Evolutionary conservation across 441 rosid species (phyloP).

Genomic region (Syzygium malaccense): DNA sequence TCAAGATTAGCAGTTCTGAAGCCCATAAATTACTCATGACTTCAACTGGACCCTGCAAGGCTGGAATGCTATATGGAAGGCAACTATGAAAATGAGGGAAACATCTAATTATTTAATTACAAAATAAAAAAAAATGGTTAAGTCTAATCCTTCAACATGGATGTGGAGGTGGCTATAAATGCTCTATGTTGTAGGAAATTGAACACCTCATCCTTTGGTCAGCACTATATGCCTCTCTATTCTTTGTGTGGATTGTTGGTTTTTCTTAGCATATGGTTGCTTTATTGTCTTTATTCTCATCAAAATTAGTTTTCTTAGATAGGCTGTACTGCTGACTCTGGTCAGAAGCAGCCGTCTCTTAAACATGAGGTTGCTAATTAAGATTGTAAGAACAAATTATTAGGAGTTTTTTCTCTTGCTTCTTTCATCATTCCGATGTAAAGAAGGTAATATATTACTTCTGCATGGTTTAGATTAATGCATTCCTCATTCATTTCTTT

Average conservation of each 20-base stretch:
- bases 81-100: not conserved
- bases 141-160: not conserved
- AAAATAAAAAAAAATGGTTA: not conserved
- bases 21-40: not conserved
- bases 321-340: not conserved
- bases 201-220: not conserved
- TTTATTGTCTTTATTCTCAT: not conserved
- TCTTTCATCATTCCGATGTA: not conserved
- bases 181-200: not conserved
- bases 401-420: not conserved
- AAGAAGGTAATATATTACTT: not conserved
- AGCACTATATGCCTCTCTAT: not conserved
- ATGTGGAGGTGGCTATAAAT: not conserved
- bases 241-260: not conserved
- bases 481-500: not conserved
- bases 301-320: not conserved
- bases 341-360: not conserved
- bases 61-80: not conserved
- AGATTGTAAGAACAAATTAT: not conserved
- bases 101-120: not conserved
- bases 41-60: not conserved
- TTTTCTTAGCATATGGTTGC: not conserved
- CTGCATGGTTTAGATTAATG: not conserved
- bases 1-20: not conserved
- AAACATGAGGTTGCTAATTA: not conserved